These are phyloP conservation scores for Aspergillus glaucus DNA, from an alignment of 2,329 filamentous ascomycete species.

Conservation along the genomic window DNA sequence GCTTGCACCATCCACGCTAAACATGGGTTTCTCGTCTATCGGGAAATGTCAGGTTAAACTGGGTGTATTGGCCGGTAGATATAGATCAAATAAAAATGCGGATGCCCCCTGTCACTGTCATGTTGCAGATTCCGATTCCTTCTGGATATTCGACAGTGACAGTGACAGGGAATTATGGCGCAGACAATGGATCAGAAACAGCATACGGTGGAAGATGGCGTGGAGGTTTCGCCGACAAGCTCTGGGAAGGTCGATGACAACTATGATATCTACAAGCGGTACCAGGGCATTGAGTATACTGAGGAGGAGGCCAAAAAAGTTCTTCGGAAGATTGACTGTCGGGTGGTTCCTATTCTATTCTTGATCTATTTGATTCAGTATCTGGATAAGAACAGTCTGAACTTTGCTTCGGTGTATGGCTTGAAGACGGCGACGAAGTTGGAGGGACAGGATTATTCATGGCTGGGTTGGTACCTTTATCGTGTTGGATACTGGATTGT, in stretches of 20 bases:
- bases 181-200: background rate
- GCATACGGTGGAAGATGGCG: constrained; percentile 5
- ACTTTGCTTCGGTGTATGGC: constrained; percentile 27
- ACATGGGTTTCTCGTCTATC: background rate
- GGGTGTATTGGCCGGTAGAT: background rate
- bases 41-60: background rate
- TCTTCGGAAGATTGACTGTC: constrained; percentile 51
- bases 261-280: constrained; percentile 31
- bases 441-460: constrained; percentile 21
- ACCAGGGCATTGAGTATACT: constrained; percentile 16
- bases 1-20: too few relatives aligned
- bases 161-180: background rate
- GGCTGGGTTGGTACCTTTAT: constrained; percentile 16
- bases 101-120: background rate
- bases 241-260: constrained; percentile 28
- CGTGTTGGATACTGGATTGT: background rate
- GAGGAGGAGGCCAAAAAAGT: constrained; percentile 27
- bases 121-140: background rate
- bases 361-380: constrained; percentile 46
- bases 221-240: constrained; percentile 5
- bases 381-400: constrained; percentile 53
- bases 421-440: constrained; percentile 22
- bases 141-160: background rate
- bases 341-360: constrained; percentile 52
- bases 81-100: background rate